Base-by-base conservation (phyloP, 2,329 filamentous ascomycete genomes). In the Didymella glomerata region DNA sequence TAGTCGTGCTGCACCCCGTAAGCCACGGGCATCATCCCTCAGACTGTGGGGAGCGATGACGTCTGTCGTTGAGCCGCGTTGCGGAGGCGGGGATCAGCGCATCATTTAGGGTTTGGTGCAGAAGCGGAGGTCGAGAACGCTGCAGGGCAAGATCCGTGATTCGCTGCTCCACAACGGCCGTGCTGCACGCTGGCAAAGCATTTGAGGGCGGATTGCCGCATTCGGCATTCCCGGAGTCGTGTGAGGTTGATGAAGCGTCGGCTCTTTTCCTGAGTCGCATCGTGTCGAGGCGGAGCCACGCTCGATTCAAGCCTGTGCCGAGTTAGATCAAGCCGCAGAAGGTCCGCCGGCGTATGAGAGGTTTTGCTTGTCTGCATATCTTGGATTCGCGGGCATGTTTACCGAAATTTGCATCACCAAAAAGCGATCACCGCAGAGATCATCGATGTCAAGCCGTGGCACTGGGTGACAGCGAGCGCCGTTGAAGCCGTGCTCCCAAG, bases 11-110 rank as follows among this genome's bases (percentile, higher is more conserved):
- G 56, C 49, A 54, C 36, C 55, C 32, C 34, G 32, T 20, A 57
- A 41, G 46, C 54, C 48, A 51, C 36, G 48, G 47, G 54, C 48
- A 57, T 41, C n/a, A 47, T 51, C 40, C 54, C 28, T 30, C 4
- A 46, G 25, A 14, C 40, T 42, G 32, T 51, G 50, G 51, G 28
- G 40, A 44, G 27, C 50, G 10, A 59, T 59, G 56, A 59, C 56
- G 56, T 59, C 56, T 20, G 11, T 28, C 16, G 40, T 54, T 54
- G 56, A 59, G 56, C 56, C 56, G 56, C 56, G 46, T 42, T 59
- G 56, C 41, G 56, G 56, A 59, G 56, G 56, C 56, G 56, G 56
- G 56, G 56, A 48, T 59, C 34, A 34, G 25, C 28, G 34, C 47
- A 47, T 54, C 56, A 51, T 54, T 54, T 54, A 32, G 56, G 54